Evolutionary conservation across 768 basidiomycete genomes (phyloP).

Genomic region (Kwoniella mangroviensis): DNA sequence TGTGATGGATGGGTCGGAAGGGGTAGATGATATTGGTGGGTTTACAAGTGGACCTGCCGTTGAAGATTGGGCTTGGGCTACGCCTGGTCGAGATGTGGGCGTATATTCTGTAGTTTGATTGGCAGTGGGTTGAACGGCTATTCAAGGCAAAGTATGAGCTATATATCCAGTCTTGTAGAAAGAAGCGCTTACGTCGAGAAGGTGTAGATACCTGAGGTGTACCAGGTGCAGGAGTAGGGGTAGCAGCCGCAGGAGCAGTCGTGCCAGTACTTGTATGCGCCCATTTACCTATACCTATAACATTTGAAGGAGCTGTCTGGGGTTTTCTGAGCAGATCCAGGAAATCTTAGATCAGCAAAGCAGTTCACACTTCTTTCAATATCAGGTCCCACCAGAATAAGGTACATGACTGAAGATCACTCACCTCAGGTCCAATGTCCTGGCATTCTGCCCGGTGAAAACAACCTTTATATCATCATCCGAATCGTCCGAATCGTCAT

Average conservation of each 20-base stretch:
- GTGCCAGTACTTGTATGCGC: slow-evolving; percentile 45
- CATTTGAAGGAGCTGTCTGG: slow-evolving; percentile 36
- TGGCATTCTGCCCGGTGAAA: slow-evolving; percentile 41
- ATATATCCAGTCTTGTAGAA: neutral
- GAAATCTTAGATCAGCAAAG: neutral
- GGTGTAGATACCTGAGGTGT: slow-evolving; percentile 11
- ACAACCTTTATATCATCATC: slow-evolving; percentile 52
- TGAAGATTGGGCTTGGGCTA: neutral
- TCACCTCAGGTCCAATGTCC: slow-evolving; percentile 55
- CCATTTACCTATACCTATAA: slow-evolving; percentile 55
- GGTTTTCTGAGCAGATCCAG: slow-evolving; percentile 33
- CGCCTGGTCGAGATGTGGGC: slow-evolving; percentile 44
- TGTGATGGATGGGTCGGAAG: slow-evolving; percentile 32
- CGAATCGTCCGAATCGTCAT: slow-evolving; percentile 26
- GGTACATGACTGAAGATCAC: slow-evolving; percentile 2
- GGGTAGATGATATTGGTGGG: slow-evolving; percentile 37
- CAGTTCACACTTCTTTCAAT: neutral
- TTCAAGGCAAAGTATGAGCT: neutral
- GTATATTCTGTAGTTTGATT: slow-evolving; percentile 56
- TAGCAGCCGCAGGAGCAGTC: slow-evolving; percentile 20
- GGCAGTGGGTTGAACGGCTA: slow-evolving; percentile 27
- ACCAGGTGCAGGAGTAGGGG: slow-evolving; percentile 9
- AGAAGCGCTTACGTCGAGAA: neutral
- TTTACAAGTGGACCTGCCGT: slow-evolving; percentile 24
- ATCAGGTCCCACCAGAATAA: neutral